Base-by-base conservation (phyloP, 2,329 filamentous ascomycete species). In the Calonectria naviculata region DNA sequence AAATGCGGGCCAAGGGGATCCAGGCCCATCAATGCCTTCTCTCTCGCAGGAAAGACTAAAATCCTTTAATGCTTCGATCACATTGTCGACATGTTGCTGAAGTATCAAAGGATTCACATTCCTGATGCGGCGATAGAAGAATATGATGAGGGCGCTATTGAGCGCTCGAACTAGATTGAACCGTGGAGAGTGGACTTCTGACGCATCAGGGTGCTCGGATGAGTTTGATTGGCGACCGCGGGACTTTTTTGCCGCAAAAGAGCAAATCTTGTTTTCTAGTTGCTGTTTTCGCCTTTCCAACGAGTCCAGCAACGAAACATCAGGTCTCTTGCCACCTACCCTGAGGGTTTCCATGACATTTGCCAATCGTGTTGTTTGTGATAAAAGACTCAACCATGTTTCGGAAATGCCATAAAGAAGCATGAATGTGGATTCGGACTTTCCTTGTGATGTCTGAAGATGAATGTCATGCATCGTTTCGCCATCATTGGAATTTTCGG, bases 371-470 rank as follows among this genome's bases (percentile, higher is more conserved):
- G 69, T 68, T 2, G 69, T 71, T 21, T 71, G 69, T 1, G 69
- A 71, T 5, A 71, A n/a, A 1, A 71, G 65, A n/a, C 65, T 71
- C 15, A 71, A n/a, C 69, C 69, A 71, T 1, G 65, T 52, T 26
- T 71, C 69, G 1, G 69, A 71, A 4, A 71, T 54, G 1, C 69
- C 69, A 6, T 71, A 71, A 1, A 71, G 42, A 1, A 68, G 34
- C 41, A 61, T 63, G 6, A 71, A 56, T 5, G 69, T 42, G 2
- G 64, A 64, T 13, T 71, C 69, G 3, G 69, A 71, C 28, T 31
- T 65, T 6, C 44, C 61, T n/a, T 52, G 29, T 3, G n/a, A 49
- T 2, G 9, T 19, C 34, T 49, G 29, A 21, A 64, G 61, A 13
- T 64, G 61, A 9, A 64, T 64, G 21, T 44, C 29, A 29, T 49